A percentile compares a stretch with the other conserved stretches of the same genome.
phyloP scores from a whole-genome alignment of 2,329 filamentous ascomycete species.

The Pyricularia sp. region DNA sequence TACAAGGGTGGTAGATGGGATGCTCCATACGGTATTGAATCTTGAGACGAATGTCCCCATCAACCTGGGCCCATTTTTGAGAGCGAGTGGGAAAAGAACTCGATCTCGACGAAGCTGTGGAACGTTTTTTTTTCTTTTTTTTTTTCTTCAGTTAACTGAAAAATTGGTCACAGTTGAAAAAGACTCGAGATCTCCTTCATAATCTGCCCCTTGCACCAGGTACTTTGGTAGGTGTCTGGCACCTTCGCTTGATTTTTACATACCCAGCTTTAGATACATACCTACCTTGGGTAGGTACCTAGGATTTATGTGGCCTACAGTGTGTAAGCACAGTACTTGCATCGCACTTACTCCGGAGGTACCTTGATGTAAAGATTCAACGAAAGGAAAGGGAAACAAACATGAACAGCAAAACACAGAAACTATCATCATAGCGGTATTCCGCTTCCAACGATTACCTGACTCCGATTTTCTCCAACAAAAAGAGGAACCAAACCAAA shows the following conservation, averaged over 20 bases:
- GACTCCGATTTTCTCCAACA: background rate
- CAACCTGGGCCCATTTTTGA: background rate
- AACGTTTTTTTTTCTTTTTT: background rate
- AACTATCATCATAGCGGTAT: background rate
- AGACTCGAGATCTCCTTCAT: background rate
- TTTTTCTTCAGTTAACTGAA: no score
- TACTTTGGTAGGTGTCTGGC: background rate
- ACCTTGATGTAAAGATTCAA: background rate
- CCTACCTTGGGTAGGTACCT: no score
- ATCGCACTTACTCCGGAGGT: no score
- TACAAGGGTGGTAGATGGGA: background rate
- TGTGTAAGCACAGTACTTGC: no score
- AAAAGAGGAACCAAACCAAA: background rate
- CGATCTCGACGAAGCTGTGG: background rate
- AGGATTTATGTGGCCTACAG: no score
- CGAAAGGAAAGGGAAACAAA: background rate
- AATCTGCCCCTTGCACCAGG: background rate
- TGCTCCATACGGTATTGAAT: background rate
- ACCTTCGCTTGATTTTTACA: no score
- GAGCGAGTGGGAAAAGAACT: no score
- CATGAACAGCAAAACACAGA: background rate
- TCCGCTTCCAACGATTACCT: background rate
- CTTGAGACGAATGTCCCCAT: background rate
- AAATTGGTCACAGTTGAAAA: no score
- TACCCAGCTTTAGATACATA: no score